These are phyloP conservation scores for Candida hispaniensis DNA, from an alignment of 805 yeast species.

Conservation along the genomic window DNA sequence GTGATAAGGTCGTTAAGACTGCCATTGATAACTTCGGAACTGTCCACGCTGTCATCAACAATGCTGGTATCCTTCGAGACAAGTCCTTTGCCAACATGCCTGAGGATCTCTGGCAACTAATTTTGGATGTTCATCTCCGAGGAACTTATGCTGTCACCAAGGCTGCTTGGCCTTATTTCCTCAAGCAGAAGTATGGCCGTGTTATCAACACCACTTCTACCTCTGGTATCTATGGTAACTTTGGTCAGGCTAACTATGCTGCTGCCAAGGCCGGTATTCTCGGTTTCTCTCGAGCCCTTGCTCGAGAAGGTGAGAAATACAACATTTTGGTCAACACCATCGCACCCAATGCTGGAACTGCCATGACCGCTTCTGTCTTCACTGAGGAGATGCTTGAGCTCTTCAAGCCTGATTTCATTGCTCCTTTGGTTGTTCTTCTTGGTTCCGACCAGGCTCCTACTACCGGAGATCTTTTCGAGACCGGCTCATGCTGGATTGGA, in stretches of 20 bases:
- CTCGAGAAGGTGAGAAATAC: slow-evolving; percentile 77
- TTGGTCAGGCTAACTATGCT: slow-evolving; percentile 94
- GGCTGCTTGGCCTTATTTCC: slow-evolving; percentile 86
- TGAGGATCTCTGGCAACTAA: slow-evolving; percentile 72
- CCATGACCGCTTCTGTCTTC: slow-evolving; percentile 88
- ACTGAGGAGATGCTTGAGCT: slow-evolving; percentile 68
- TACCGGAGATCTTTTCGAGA: slow-evolving; percentile 78
- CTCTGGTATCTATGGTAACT: slow-evolving; percentile 94
- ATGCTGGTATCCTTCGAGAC: slow-evolving; percentile 93
- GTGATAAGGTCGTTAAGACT: slow-evolving; percentile 63
- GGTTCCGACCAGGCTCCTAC: slow-evolving; percentile 64
- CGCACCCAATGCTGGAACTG: slow-evolving; percentile 98
- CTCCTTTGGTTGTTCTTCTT: slow-evolving; percentile 75
- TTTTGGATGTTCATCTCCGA: slow-evolving; percentile 66
- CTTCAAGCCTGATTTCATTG: slow-evolving; percentile 79
- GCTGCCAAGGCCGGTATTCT: slow-evolving; percentile 86
- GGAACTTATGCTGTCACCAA: slow-evolving; percentile 76
- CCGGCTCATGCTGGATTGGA: slow-evolving; percentile 96
- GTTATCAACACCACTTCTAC: slow-evolving; percentile 88
- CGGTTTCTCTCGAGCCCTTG: slow-evolving; percentile 76
- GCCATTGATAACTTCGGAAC: slow-evolving; percentile 71
- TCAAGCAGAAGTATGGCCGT: slow-evolving; percentile 66
- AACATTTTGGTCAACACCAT: slow-evolving; percentile 69
- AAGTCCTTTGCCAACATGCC: slow-evolving; percentile 76
- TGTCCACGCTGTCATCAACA: slow-evolving; percentile 77